Evolutionary conservation across 805 yeast genomes (phyloP).

Genomic region (Ogataea salicorniae): DNA sequence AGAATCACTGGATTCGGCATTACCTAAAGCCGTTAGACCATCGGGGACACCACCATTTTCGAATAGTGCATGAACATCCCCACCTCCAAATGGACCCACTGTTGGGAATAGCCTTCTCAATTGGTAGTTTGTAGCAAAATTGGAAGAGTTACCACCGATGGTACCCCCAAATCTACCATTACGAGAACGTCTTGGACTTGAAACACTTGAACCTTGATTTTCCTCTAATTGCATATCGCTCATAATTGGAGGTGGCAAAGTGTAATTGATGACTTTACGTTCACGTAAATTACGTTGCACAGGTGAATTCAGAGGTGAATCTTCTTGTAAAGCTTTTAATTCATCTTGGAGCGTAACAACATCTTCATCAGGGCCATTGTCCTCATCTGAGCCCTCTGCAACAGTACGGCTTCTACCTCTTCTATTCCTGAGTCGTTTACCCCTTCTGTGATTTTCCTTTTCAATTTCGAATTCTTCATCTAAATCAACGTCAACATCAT

Average conservation of each 20-base stretch:
- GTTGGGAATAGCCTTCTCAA: slow-evolving; percentile 81
- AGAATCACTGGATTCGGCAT: slow-evolving; percentile 40
- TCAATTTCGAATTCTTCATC: slow-evolving; percentile 15
- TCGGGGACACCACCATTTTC: slow-evolving; percentile 53
- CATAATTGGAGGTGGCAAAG: slow-evolving; percentile 74
- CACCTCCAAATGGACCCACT: slow-evolving; percentile 97
- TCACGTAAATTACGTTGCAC: slow-evolving; percentile 52
- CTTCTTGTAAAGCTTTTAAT: slow-evolving; percentile 56
- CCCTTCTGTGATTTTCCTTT: slow-evolving; percentile 1
- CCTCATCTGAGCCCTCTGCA: neutral
- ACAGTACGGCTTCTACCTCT: slow-evolving; percentile 1
- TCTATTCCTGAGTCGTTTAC: slow-evolving; percentile 7
- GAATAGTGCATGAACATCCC: slow-evolving; percentile 81
- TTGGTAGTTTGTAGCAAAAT: slow-evolving; percentile 24
- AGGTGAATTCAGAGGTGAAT: slow-evolving; percentile 47
- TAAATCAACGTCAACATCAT: slow-evolving; percentile 19
- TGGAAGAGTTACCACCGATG: slow-evolving; percentile 8
- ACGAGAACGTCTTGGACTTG: slow-evolving; percentile 29
- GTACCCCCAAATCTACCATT: slow-evolving; percentile 20
- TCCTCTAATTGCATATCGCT: slow-evolving; percentile 34
- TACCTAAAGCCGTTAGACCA: slow-evolving; percentile 33
- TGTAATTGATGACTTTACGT: slow-evolving; percentile 70
- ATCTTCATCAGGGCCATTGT: slow-evolving; percentile 9
- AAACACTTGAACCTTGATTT: slow-evolving; percentile 10
- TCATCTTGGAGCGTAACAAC: slow-evolving; percentile 53